Evolutionary conservation across 164 flowering plant genomes (phyloP).

Genomic region (Magnolia changhungtana): DNA sequence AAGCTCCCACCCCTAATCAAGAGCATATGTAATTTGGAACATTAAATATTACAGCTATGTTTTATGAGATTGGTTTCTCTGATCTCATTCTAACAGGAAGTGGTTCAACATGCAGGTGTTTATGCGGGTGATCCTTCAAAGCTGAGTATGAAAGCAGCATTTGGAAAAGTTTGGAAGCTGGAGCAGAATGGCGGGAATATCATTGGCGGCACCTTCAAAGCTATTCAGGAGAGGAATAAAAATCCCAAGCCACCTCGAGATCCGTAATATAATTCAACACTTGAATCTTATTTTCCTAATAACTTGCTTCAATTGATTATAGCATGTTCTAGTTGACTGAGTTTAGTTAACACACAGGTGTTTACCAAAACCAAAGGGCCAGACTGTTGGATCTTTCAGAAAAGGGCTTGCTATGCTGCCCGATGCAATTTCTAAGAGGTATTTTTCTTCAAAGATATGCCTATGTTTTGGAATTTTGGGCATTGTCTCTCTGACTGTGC

Average conservation of each 20-base stretch:
- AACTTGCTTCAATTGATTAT: constrained; percentile 1
- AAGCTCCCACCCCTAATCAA: neutral
- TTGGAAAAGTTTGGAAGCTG: constrained; percentile 93
- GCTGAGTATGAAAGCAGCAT: constrained; percentile 96
- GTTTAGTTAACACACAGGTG: constrained; percentile 46
- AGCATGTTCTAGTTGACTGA: constrained; percentile 11
- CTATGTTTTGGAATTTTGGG: neutral
- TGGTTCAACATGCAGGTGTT: constrained; percentile 55
- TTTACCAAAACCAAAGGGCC: constrained; percentile 86
- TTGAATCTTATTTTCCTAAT: constrained; percentile 1
- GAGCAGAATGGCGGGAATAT: constrained; percentile 92
- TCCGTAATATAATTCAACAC: constrained; percentile 44
- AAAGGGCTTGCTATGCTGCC: constrained; percentile 86
- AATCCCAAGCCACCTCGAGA: constrained; percentile 67
- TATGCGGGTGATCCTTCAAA: constrained; percentile 98
- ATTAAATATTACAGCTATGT: neutral
- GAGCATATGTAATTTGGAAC: neutral
- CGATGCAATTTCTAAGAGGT: constrained; percentile 79
- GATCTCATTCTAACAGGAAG: constrained; percentile 8
- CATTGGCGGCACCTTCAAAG: constrained; percentile 76
- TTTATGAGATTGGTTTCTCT: neutral
- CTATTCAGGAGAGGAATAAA: constrained; percentile 60
- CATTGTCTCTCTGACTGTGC: neutral
- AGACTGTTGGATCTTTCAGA: constrained; percentile 93
- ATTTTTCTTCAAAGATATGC: neutral